Evolutionary conservation across 2,329 filamentous ascomycete genomes (phyloP), one percentile per base, ranked within the genome.

Genomic region (Venturia nashicola): DNA sequence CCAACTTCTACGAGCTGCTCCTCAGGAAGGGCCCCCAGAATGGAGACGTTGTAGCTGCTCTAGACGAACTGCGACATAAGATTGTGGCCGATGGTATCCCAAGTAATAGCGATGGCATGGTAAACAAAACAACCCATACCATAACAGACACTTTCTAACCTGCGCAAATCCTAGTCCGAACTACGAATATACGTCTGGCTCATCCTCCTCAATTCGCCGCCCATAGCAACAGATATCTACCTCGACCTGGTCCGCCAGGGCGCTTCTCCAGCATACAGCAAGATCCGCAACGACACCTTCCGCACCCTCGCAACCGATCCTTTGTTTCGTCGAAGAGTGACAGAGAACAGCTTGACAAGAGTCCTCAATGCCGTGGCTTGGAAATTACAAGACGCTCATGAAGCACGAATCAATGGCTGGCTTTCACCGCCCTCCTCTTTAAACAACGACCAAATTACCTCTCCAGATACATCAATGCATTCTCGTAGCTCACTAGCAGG

Each of bases 251-350:
- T 99, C 68, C 91, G 96, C 72, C 90, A 94, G 67, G 93, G 94
- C 67, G 89, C 93, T 32, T 97, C 93, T 3, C 92, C 93, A 0
- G 92, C 91, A 57, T 96, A 99, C 77, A 86, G 90, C 71, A 99
- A 99, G 78, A 99, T 99, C 72, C 90, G 92, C 73, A 97, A 99
- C 76, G 94, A 99, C 75, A 97, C 94, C 48, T 97, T 97, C 75
- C 90, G 94, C 70, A 99, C 94, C 0, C 81, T 99, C 63, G 94
- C 94, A 40, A 97, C 93, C 61, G 94, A 99, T 71, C 92, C 93
- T n/a, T 84, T 99, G 43, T 99, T 97, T 80, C 90, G 94, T 66
- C 86, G 94, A 40, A 88, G 93, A 65, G 94, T 99, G 65, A 96
- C 91, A 65, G 94, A 99, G 76, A 95, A 95, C 66, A 96, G 90